These are phyloP conservation scores for Pyrenochaeta sp. DNA, from an alignment of 2,329 filamentous ascomycete species.

Conservation along the genomic window DNA sequence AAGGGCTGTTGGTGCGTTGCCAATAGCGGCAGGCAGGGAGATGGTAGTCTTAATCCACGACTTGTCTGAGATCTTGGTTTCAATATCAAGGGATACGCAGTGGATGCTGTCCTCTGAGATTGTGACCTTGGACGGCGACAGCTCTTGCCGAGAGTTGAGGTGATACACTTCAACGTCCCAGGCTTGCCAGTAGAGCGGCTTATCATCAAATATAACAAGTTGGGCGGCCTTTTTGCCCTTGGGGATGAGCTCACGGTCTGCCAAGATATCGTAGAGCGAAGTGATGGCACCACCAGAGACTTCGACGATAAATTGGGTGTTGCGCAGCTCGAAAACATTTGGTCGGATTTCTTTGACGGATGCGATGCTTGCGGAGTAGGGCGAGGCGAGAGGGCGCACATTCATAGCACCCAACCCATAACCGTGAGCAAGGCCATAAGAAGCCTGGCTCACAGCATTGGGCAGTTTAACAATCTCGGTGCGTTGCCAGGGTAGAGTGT, in stretches of 20 bases:
- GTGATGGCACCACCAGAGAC: slow-evolving; percentile 81
- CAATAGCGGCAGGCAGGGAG: slow-evolving; percentile 74
- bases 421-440: slow-evolving; percentile 56
- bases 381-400: slow-evolving; percentile 35
- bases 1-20: slow-evolving; percentile 73
- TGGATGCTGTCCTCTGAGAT: slow-evolving; percentile 77
- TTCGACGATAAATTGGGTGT: slow-evolving; percentile 76
- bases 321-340: slow-evolving; percentile 80
- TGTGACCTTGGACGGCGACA: slow-evolving; percentile 72
- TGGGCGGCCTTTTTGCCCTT: slow-evolving; percentile 82
- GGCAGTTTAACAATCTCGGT: slow-evolving; percentile 75
- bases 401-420: slow-evolving; percentile 54
- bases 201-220: slow-evolving; percentile 94
- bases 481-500: slow-evolving; percentile 87
- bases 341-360: slow-evolving; percentile 61
- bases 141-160: slow-evolving; percentile 81
- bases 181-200: slow-evolving; percentile 95
- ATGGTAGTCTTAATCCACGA: slow-evolving; percentile 90
- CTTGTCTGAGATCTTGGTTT: slow-evolving; percentile 85
- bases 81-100: slow-evolving; percentile 81
- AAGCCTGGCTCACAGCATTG: slow-evolving; percentile 33
- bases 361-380: slow-evolving; percentile 43
- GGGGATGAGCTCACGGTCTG: slow-evolving; percentile 79
- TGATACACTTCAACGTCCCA: slow-evolving; percentile 99
- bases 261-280: slow-evolving; percentile 79